Conservation (phyloP, 768 basidiomycete genomes). For the Lactarius sanguifluus region DNA sequence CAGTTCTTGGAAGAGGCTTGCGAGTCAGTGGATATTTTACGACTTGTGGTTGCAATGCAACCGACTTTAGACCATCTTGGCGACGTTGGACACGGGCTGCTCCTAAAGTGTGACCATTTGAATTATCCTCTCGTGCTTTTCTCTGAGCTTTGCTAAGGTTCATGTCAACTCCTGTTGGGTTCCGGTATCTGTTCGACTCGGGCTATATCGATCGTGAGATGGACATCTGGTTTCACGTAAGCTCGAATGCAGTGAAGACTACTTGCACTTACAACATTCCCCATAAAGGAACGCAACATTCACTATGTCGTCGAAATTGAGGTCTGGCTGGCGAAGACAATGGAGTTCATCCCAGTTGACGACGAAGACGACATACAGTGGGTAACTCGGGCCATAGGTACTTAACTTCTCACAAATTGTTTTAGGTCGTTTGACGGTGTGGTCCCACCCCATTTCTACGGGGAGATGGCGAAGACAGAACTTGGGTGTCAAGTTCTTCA, state of each 20-base stretch:
- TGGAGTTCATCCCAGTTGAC: conserved; percentile 49
- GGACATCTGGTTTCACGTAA: conserved; percentile 93
- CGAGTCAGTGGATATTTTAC: conserved; percentile 76
- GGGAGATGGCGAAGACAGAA: conserved; percentile 95
- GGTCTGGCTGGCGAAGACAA: conserved; percentile 81
- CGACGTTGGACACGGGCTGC: conserved; percentile 82
- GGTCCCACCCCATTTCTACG: conserved; percentile 95
- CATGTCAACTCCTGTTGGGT: conserved; percentile 91
- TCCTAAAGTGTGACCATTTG: conserved; percentile 67
- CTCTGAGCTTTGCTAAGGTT: conserved; percentile 53
- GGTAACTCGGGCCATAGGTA: conserved; percentile 27
- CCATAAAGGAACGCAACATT: conserved; percentile 80
- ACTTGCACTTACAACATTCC: conserved; percentile 19
- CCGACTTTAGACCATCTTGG: conserved; percentile 95
- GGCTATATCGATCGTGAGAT: conserved; percentile 94
- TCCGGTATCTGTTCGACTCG: conserved; percentile 86
- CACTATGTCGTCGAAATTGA: conserved; percentile 94
- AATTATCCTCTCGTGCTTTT: background rate
- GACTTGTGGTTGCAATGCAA: conserved; percentile 90
- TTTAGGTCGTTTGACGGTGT: conserved; percentile 76
- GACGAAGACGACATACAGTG: conserved; percentile 69
- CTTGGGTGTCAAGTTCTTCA: conserved; percentile 89
- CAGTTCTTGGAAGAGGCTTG: conserved; percentile 89
- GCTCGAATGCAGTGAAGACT: conserved; percentile 31
- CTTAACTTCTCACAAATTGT: background rate